A percentile compares a stretch with the other conserved stretches of the same genome.
phyloP scores from a whole-genome alignment of 441 rosid species.

The Adansonia madagascariensis region DNA sequence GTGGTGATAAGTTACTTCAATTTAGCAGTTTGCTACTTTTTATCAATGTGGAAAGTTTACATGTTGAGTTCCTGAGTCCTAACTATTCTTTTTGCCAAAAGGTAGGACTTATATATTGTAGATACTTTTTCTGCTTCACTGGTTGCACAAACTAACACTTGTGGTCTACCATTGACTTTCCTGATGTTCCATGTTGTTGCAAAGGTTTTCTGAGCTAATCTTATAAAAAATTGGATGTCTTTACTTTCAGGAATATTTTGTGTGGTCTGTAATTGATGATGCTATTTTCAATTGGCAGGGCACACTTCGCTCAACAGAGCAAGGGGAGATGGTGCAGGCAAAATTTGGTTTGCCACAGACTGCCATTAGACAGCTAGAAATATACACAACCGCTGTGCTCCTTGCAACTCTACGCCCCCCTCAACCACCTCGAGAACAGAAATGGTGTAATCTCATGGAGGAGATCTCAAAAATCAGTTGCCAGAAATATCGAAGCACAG shows the following conservation, averaged over 20 bases:
- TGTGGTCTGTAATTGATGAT: slow-evolving; percentile 6
- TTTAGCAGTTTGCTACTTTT: slow-evolving; percentile 10
- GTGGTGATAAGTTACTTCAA: neutral
- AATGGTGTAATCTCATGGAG: slow-evolving; percentile 94
- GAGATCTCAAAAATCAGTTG: slow-evolving; percentile 89
- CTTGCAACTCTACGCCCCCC: slow-evolving; percentile 88
- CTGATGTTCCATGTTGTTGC: neutral
- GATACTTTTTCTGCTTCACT: neutral
- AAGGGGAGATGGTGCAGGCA: slow-evolving; percentile 99
- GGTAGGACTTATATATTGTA: neutral
- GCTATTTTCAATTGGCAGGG: slow-evolving; percentile 53
- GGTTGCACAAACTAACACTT: slow-evolving; percentile 12
- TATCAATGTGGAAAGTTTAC: neutral
- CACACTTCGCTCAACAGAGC: slow-evolving; percentile 94
- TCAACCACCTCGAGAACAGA: slow-evolving; percentile 78
- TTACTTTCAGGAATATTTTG: slow-evolving; percentile 17
- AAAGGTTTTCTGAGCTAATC: slow-evolving; percentile 3
- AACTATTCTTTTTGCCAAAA: neutral
- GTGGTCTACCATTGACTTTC: neutral
- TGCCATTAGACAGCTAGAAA: slow-evolving; percentile 90
- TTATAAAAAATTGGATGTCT: neutral
- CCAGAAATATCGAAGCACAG: slow-evolving; percentile 71
- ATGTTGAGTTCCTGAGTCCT: neutral
- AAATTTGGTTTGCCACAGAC: slow-evolving; percentile 91
- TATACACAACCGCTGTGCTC: slow-evolving; percentile 92